Conservation (phyloP, 2,329 filamentous ascomycete species). For the Xenoacremonium recifei region DNA sequence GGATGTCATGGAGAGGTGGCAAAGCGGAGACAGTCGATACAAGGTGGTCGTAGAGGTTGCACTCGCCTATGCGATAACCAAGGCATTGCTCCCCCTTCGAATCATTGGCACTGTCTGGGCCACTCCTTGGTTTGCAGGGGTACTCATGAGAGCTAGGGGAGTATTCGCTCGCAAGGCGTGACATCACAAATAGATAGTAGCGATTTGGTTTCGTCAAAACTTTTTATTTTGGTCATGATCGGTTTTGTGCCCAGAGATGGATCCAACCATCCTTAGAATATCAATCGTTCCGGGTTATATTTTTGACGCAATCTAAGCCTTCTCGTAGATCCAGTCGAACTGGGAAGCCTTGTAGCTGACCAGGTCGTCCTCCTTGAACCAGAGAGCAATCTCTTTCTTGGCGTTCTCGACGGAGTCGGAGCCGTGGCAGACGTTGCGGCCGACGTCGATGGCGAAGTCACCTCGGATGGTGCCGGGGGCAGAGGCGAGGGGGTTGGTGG, state of each 20-base stretch:
- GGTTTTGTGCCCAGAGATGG: constrained; percentile 20
- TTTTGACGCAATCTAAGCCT: constrained; percentile 48
- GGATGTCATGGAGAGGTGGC: constrained; percentile 36
- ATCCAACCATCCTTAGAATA: constrained; percentile 23
- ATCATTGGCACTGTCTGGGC: constrained; percentile 80
- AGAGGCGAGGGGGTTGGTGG: constrained; percentile 96
- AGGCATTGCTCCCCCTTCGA: constrained; percentile 75
- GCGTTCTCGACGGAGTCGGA: constrained; percentile 98
- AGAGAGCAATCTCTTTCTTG: constrained; percentile 99
- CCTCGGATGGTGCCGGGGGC: constrained; percentile 97
- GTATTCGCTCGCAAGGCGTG: constrained; percentile 29
- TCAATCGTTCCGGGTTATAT: constrained; percentile 23
- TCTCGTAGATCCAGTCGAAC: constrained; percentile 98
- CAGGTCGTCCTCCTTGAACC: constrained; percentile 91
- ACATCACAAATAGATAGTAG: constrained; percentile 3
- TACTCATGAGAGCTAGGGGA: constrained; percentile 46
- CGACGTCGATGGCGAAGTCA: constrained; percentile 76
- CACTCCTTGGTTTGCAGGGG: constrained; percentile 86
- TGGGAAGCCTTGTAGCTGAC: constrained; percentile 80
- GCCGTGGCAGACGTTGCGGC: constrained; percentile 99
- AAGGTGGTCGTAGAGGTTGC: constrained; percentile 69
- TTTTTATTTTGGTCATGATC: constrained; percentile 21
- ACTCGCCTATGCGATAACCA: constrained; percentile 87
- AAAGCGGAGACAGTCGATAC: constrained; percentile 45
- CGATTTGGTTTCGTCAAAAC: neutral